Evolutionary conservation across 164 flowering plant genomes (phyloP), one percentile per base, ranked within the genome.

Genomic region (Berberis vulgaris): DNA sequence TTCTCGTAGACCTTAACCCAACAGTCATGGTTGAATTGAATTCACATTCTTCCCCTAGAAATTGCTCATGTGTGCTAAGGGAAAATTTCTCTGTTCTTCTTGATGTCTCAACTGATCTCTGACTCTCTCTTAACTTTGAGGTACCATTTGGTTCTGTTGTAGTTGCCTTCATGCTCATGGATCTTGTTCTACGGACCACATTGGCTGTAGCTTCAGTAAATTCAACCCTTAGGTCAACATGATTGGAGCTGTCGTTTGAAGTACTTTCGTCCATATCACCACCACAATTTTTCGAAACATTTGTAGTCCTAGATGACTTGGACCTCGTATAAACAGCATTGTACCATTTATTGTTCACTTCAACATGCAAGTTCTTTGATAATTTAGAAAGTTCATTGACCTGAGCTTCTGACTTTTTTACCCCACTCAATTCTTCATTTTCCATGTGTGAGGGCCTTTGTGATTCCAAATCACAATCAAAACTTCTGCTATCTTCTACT

Each of bases 321-420:
- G 84, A 83, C 76, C 99, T 83, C 76, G 71, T 84, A 77, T 91
- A 89, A 61, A 87, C 96, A 72, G 84, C 84, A 68, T 64, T 73
- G 64, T 69, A 87, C 88, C 81, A 82, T 80, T 74, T 82, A 59
- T 70, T 79, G 67, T 77, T 76, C 39, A 86, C 87, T 80, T 83
- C 81, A 73, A 80, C 54, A 52, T 11, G 54, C 10, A 11, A 11
- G 13, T 7, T 7, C 54, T 52, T 52, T 52, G 76, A 69, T 46
- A 62, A 44, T 41, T 62, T 45, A 2, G 69, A 69, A 64, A 55
- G 54, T 39, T 62, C 69, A 69, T 65, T 73, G 57, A 9, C 45
- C 49, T 44, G 69, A 63, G 59, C 26, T 42, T 74, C 83, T 8
- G 66, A 66, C 39, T 71, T 81, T 52, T 40, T 70, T 6, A 60